A percentile compares a stretch with the other conserved stretches of the same genome.
phyloP scores from a whole-genome alignment of 2,329 filamentous ascomycete genomes.

The Immersiporthe knoxdaviesiana region DNA sequence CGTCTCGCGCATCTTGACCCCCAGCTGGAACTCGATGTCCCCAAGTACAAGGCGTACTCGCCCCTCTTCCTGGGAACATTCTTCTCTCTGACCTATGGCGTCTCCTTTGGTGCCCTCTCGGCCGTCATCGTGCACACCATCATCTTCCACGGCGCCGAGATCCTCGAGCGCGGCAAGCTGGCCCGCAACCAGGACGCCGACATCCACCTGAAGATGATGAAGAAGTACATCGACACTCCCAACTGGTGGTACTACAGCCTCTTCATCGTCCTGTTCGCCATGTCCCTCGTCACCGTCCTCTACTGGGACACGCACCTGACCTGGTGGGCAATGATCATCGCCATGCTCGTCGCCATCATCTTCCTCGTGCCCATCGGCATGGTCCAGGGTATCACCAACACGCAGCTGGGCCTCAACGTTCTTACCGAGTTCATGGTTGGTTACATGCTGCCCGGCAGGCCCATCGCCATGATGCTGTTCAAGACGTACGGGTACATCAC shows the following conservation, averaged over 20 bases:
- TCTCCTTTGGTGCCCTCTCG: constrained; percentile 22
- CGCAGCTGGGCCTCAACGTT: constrained; percentile 51
- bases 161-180: constrained; percentile 31
- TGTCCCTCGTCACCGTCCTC: constrained; percentile 27
- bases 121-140: constrained; percentile 26
- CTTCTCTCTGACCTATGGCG: constrained; percentile 25
- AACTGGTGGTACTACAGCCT: constrained; percentile 31
- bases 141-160: constrained; percentile 34
- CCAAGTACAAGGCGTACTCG: constrained; percentile 24
- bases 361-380: constrained; percentile 41
- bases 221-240: constrained; percentile 28
- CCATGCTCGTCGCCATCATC: constrained; percentile 35
- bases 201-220: constrained; percentile 30
- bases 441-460: constrained; percentile 55
- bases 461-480: constrained; percentile 58
- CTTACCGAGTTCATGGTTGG: constrained; percentile 55
- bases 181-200: constrained; percentile 31
- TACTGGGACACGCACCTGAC: constrained; percentile 30
- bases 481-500: constrained; percentile 55
- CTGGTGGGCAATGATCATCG: constrained; percentile 33
- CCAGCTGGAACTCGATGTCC: constrained; percentile 21
- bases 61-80: constrained; percentile 21
- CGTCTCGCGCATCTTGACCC: constrained; percentile 18
- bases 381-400: constrained; percentile 40
- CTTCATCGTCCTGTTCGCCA: constrained; percentile 25